Conservation (phyloP, 495 filamentous ascomycete genomes). For the Penicillium bovifimosum region DNA sequence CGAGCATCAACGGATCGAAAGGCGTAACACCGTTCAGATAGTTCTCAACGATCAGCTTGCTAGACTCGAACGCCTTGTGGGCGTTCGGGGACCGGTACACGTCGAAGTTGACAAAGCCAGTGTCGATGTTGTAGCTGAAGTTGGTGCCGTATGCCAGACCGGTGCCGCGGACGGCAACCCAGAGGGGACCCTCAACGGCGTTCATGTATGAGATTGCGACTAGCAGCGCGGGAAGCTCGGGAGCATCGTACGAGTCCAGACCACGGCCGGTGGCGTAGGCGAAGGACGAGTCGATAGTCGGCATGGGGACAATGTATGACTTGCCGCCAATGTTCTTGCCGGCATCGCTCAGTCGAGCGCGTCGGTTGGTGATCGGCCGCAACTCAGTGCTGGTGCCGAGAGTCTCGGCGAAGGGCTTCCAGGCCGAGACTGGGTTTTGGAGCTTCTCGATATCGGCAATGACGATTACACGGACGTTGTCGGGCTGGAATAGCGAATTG, state of each 20-base stretch:
- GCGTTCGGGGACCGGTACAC: constrained; percentile 88
- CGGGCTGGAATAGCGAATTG: constrained; percentile 64
- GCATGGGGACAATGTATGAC: constrained; percentile 81
- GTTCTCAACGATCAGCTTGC: constrained; percentile 66
- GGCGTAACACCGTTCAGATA: constrained; percentile 52
- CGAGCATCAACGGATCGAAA: constrained; percentile 77
- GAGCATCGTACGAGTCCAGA: constrained; percentile 67
- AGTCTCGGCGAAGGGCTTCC: constrained; percentile 58
- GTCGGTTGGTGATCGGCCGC: constrained; percentile 53
- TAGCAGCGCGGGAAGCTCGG: constrained; percentile 72
- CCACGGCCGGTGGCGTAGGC: constrained; percentile 69
- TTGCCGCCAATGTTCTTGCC: constrained; percentile 67
- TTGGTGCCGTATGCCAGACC: constrained; percentile 84
- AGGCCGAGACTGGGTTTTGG: constrained; percentile 71
- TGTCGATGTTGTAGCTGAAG: constrained; percentile 69
- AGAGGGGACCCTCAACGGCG: constrained; percentile 88
- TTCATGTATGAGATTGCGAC: constrained; percentile 89
- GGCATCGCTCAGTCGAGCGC: constrained; percentile 60
- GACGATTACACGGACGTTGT: constrained; percentile 80
- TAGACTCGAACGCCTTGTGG: constrained; percentile 76
- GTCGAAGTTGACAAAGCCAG: constrained; percentile 70
- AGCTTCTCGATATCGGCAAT: constrained; percentile 78
- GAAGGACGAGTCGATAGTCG: constrained; percentile 90
- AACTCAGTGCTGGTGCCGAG: constrained; percentile 46
- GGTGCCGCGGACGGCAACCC: constrained; percentile 84